A percentile compares a stretch with the other conserved stretches of the same genome.
Conservation (phyloP, 495 filamentous ascomycete genomes). For the Trichoderma parareesei region DNA sequence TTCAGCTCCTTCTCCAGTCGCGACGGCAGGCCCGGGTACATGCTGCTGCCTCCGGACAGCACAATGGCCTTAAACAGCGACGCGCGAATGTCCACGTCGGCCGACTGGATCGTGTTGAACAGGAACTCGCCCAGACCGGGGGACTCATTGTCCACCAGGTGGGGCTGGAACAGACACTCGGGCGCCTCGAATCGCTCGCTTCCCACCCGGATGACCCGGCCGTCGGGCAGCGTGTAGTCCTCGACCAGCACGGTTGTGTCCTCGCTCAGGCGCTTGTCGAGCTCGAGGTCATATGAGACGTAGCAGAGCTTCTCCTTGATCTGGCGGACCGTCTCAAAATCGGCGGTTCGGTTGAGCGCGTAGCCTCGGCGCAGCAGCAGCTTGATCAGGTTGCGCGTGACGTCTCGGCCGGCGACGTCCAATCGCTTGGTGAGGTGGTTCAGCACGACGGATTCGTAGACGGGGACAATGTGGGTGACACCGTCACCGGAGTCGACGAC, state of each 20-base stretch:
- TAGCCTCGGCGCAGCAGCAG: slow-evolving; percentile 93
- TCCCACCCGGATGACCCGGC: slow-evolving; percentile 89
- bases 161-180: slow-evolving; percentile 97
- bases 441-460: slow-evolving; percentile 93
- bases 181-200: slow-evolving; percentile 97
- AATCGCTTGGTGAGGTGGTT: slow-evolving; percentile 91
- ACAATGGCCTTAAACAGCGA: slow-evolving; percentile 97
- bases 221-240: slow-evolving; percentile 93
- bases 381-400: slow-evolving; percentile 93
- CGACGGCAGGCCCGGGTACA: slow-evolving; percentile 95
- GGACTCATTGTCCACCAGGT: slow-evolving; percentile 95
- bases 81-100: slow-evolving; percentile 88
- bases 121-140: slow-evolving; percentile 93
- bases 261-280: slow-evolving; percentile 91
- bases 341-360: slow-evolving; percentile 93
- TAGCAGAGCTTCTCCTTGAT: slow-evolving; percentile 99
- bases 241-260: slow-evolving; percentile 97
- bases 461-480: slow-evolving; percentile 96
- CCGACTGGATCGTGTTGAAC: slow-evolving; percentile 95
- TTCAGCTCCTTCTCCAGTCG: slow-evolving; percentile 97
- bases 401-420: slow-evolving; percentile 93
- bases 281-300: slow-evolving; percentile 94
- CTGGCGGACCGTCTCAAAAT: slow-evolving; percentile 97
- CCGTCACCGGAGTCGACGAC: slow-evolving; percentile 98
- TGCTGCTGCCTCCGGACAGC: slow-evolving; percentile 90